Base-by-base conservation (phyloP, 176 grass and related monocot species). In the Zoysia japonica region DNA sequence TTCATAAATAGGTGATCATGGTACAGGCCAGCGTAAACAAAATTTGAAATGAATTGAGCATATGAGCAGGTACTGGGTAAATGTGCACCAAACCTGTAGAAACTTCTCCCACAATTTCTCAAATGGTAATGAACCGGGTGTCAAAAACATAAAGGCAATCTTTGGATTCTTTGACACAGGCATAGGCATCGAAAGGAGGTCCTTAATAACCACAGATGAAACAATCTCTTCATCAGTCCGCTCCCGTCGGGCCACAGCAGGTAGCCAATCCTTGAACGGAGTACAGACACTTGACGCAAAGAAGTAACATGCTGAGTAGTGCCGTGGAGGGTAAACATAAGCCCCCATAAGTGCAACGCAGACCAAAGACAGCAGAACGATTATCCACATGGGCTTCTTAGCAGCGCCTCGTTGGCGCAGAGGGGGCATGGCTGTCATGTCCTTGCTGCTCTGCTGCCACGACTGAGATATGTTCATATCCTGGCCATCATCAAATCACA, bases 61-160 rank as follows among this genome's bases (percentile, higher is more conserved):
- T n/a, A 68, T 67, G 66, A 75, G n/a, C 47, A 81, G 2, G 56
- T 42, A 16, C 74, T 63, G 47, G 51, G 53, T 61, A 67, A 45
- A 65, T 83, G 55, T 84, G 75, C 61, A 61, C 54, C 49, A 48
- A 61, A 98, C 96, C 88, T 71, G 85, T 71, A 99, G 89, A 66
- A 99, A 99, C 67, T 82, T 93, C 82, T 93, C 92, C 96, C 96
- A 99, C 12, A 99, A 70, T 80, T 74, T 93, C 75, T 99, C 96
- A 61, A 99, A 99, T 20, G 96, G 96, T 65, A 99, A 83, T 81
- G 92, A 78, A 84, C 92, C 92, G 67, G 96, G 96, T 60, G 84
- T 91, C 80, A 99, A 83, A 75, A 95, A 99, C 96, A 99, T 93
- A 85, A 99, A 99, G 36, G 96, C 96, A 6, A 99, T 96, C 75